Conservation (phyloP, 805 yeast genomes). For the Yamadazyma olivae region DNA sequence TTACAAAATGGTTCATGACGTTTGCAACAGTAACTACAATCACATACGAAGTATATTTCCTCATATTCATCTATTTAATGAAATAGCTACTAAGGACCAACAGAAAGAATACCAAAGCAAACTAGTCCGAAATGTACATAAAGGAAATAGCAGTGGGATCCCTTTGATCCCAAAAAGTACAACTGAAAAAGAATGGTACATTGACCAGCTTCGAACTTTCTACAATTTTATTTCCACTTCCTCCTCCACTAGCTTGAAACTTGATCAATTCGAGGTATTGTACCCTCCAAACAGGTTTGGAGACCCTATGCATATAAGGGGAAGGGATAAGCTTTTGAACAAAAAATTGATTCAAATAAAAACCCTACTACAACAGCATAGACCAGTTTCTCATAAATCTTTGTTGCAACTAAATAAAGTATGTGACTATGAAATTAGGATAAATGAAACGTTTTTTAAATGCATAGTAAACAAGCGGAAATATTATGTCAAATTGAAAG, state of each 20-base stretch:
- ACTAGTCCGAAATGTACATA: background rate
- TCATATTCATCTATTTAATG: slow-evolving; percentile 20
- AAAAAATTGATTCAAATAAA: slow-evolving; percentile 22
- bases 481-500: slow-evolving; percentile 12
- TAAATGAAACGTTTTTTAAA: slow-evolving; percentile 24
- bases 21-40: slow-evolving; percentile 18
- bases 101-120: background rate
- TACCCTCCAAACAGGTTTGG: slow-evolving; percentile 30
- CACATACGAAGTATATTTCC: slow-evolving; percentile 30
- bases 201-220: background rate
- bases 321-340: slow-evolving; percentile 24
- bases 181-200: background rate
- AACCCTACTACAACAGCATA: slow-evolving; percentile 12
- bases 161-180: background rate
- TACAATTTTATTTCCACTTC: background rate
- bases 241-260: slow-evolving; percentile 21
- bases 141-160: background rate
- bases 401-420: slow-evolving; percentile 17
- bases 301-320: slow-evolving; percentile 25
- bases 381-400: slow-evolving; percentile 20
- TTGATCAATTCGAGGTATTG: slow-evolving; percentile 28
- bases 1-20: slow-evolving; percentile 19
- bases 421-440: slow-evolving; percentile 12
- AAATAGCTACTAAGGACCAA: background rate
- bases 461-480: slow-evolving; percentile 24